These are phyloP conservation scores for Tetracladium marchalianum DNA, from an alignment of 495 filamentous ascomycete species.

Conservation along the genomic window DNA sequence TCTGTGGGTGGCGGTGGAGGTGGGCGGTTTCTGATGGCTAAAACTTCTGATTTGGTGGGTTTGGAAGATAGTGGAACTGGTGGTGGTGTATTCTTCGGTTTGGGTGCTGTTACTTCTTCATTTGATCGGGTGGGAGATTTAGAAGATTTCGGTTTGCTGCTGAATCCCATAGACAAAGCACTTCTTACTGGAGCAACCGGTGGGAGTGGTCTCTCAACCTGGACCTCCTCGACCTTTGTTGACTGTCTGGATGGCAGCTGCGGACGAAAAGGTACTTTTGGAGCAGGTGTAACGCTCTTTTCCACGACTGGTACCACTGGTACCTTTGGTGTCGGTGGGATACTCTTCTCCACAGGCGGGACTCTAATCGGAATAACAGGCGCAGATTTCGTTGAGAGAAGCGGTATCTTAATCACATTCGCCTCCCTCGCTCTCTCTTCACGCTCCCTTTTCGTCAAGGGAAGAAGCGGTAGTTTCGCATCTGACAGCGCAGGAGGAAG, in stretches of 20 bases:
- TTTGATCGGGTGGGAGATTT: slow-evolving; percentile 6
- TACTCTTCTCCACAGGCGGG: slow-evolving; percentile 7
- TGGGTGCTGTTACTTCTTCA: slow-evolving; percentile 9
- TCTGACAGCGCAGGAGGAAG: slow-evolving; percentile 38
- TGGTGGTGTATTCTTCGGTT: slow-evolving; percentile 25
- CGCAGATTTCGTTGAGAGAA: slow-evolving; percentile 11
- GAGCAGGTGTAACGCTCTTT: too few relatives aligned
- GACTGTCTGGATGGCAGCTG: not conserved
- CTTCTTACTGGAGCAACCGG: slow-evolving; percentile 6
- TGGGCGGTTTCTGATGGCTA: slow-evolving; percentile 25
- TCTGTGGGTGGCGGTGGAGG: slow-evolving; percentile 22
- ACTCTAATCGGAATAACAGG: slow-evolving; percentile 10
- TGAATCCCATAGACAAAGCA: slow-evolving; percentile 15
- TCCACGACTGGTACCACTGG: too few relatives aligned
- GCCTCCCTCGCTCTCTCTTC: slow-evolving; percentile 9
- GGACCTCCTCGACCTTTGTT: not conserved
- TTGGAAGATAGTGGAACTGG: slow-evolving; percentile 36
- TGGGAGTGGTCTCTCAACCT: slow-evolving; percentile 11
- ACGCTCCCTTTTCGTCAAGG: slow-evolving; percentile 12
- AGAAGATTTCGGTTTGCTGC: slow-evolving; percentile 14
- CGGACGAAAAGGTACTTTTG: slow-evolving; percentile 9
- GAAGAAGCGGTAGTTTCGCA: slow-evolving; percentile 38
- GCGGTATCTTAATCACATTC: slow-evolving; percentile 5
- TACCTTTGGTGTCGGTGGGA: too few relatives aligned
- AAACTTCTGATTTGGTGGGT: slow-evolving; percentile 31